phyloP scores from a whole-genome alignment of 1,139 yeast genomes.

The Geotrichum citri-aurantii region DNA sequence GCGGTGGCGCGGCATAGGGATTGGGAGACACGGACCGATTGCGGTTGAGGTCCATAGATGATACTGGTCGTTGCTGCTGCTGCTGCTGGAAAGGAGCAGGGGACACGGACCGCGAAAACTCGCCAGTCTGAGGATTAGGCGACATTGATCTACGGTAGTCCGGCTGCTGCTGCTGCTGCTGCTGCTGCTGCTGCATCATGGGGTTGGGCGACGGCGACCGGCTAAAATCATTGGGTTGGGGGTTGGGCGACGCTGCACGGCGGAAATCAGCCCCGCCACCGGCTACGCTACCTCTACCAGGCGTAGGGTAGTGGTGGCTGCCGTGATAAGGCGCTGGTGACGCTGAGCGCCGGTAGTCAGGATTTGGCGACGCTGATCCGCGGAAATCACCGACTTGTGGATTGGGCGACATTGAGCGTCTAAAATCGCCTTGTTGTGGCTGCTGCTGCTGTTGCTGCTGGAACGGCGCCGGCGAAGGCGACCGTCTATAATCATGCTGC shows the following conservation, averaged over 20 bases:
- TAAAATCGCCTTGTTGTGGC: slow-evolving; percentile 2
- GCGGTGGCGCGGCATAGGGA: slow-evolving; percentile 17
- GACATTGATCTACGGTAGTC: not conserved
- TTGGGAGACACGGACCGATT: slow-evolving; percentile 7
- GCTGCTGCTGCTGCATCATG: slow-evolving; percentile 17
- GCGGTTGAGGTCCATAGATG: slow-evolving; percentile 3
- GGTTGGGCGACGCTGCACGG: slow-evolving; percentile 12
- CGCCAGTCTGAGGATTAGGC: not conserved
- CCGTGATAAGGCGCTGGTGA: slow-evolving; percentile 18
- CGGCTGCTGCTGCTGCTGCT: slow-evolving; percentile 19
- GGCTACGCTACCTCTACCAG: slow-evolving; percentile 4
- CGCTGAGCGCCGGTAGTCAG: slow-evolving; percentile 7
- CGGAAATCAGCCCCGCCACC: slow-evolving; percentile 12
- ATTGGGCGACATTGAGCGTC: slow-evolving; percentile 12
- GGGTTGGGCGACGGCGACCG: slow-evolving; percentile 9
- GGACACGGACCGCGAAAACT: not conserved
- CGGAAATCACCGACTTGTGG: slow-evolving; percentile 7
- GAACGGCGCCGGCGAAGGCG: slow-evolving; percentile 24
- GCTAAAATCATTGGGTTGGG: slow-evolving; percentile 1
- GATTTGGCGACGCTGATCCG: slow-evolving; percentile 19
- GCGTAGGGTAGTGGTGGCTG: slow-evolving; percentile 6
- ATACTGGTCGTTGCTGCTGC: not conserved
- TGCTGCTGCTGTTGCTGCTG: slow-evolving; percentile 4
- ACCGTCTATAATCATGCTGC: slow-evolving; percentile 20
- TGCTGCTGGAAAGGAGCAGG: slow-evolving; percentile 10